Evolutionary conservation across 1,284 basidiomycete genomes (phyloP).

Genomic region (Naganishia liquefaciens): DNA sequence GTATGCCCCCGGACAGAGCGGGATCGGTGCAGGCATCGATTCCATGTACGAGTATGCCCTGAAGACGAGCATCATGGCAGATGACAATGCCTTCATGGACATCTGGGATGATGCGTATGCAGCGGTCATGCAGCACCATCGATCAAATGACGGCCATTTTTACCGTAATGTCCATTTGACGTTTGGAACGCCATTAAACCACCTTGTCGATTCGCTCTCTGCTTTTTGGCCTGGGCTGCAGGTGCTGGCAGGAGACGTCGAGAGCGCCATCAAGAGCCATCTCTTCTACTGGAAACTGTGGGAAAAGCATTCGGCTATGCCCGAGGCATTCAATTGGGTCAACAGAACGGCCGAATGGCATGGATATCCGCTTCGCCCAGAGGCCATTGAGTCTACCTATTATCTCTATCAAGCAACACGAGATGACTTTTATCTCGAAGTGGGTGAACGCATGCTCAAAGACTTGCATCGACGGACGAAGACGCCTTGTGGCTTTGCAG

Average conservation of each 20-base stretch:
- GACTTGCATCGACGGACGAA: slow-evolving; percentile 73
- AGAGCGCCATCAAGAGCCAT: slow-evolving; percentile 83
- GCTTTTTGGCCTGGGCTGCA: slow-evolving; percentile 61
- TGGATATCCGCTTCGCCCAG: slow-evolving; percentile 81
- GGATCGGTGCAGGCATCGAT: slow-evolving; percentile 88
- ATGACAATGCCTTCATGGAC: slow-evolving; percentile 81
- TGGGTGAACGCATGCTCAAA: slow-evolving; percentile 77
- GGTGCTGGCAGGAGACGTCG: slow-evolving; percentile 83
- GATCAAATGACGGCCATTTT: slow-evolving; percentile 73
- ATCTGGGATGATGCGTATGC: slow-evolving; percentile 87
- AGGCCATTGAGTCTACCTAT: slow-evolving; percentile 91
- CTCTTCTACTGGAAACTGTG: slow-evolving; percentile 86
- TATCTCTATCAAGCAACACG: slow-evolving; percentile 87
- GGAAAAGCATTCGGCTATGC: slow-evolving; percentile 77
- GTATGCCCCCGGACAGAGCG: slow-evolving; percentile 67
- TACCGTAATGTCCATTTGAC: slow-evolving; percentile 41
- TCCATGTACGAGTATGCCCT: slow-evolving; percentile 85
- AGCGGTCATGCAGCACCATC: slow-evolving; percentile 79
- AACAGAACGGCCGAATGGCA: slow-evolving; percentile 70
- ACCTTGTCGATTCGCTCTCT: slow-evolving; percentile 53
- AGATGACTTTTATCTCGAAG: slow-evolving; percentile 85
- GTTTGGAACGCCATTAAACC: slow-evolving; percentile 37
- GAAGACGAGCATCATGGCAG: slow-evolving; percentile 74
- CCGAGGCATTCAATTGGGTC: slow-evolving; percentile 83
- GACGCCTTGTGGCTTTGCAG: slow-evolving; percentile 80